Evolutionary conservation across 1,139 yeast species (phyloP).

Genomic region (Blastobotrys illinoisensis): DNA sequence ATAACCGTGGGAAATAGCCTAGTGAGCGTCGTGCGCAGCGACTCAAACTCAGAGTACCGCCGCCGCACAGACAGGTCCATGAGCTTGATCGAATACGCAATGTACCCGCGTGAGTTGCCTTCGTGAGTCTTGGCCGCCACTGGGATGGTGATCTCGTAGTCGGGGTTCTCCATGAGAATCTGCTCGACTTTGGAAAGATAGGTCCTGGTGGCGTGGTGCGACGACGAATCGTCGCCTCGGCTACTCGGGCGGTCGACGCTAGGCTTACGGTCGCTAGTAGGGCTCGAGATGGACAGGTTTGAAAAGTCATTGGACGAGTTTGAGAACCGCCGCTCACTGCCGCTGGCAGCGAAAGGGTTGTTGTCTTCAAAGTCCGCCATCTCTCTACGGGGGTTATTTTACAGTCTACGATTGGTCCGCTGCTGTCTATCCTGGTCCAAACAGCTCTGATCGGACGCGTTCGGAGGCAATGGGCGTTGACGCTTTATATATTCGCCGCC

Average conservation of each 20-base stretch:
- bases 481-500: not conserved
- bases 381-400: slow-evolving; percentile 2
- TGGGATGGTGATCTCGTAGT: slow-evolving; percentile 48
- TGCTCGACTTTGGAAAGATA: slow-evolving; percentile 36
- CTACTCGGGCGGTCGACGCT: slow-evolving; percentile 1
- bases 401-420: not conserved
- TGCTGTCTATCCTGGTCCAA: not conserved
- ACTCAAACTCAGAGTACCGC: slow-evolving; percentile 88
- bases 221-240: slow-evolving; percentile 6
- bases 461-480: not conserved
- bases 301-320: slow-evolving; percentile 8
- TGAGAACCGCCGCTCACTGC: slow-evolving; percentile 17
- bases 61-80: slow-evolving; percentile 62
- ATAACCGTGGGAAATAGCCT: slow-evolving; percentile 75
- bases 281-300: slow-evolving; percentile 4
- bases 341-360: slow-evolving; percentile 40
- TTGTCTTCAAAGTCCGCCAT: slow-evolving; percentile 41
- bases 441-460: not conserved
- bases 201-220: slow-evolving; percentile 13
- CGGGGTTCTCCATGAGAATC: slow-evolving; percentile 30
- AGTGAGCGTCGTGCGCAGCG: slow-evolving; percentile 61
- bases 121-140: slow-evolving; percentile 81
- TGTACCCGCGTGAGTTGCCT: slow-evolving; percentile 63
- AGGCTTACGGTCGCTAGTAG: slow-evolving; percentile 3
- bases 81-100: slow-evolving; percentile 72